A percentile compares a stretch with the other conserved stretches of the same genome.
These are phyloP conservation scores for Uronychia setigera DNA, from an alignment of 73 alveolate genomes.

Conservation along the genomic window DNA sequence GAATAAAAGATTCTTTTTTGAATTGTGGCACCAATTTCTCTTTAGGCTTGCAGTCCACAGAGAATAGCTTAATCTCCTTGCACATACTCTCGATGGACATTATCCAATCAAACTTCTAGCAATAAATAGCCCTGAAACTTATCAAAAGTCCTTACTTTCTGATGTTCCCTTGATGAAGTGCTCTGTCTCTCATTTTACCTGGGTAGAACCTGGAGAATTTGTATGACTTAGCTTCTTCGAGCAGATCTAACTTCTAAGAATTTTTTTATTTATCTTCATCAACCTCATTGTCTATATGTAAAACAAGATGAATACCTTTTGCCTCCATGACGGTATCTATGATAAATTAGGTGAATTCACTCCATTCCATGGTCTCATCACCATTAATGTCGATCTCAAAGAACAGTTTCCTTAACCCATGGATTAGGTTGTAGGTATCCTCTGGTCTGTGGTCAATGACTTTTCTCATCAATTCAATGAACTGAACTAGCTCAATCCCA, in stretches of 20 bases:
- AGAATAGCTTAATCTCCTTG: constrained; percentile 30
- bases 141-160: constrained; percentile 20
- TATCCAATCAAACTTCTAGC: constrained; percentile 52
- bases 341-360: constrained; percentile 95
- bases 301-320: constrained; percentile 53
- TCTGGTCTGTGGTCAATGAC: too few species aligned
- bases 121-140: constrained; percentile 36
- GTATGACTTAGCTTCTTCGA: constrained; percentile 67
- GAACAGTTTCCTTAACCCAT: constrained; percentile 92
- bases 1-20: constrained; percentile 52
- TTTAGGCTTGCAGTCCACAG: constrained; percentile 53
- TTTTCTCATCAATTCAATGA: too few species aligned
- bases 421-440: too few species aligned
- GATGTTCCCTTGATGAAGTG: constrained; percentile 43
- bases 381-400: constrained; percentile 97
- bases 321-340: constrained; percentile 94
- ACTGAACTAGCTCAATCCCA: not conserved
- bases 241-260: constrained; percentile 38
- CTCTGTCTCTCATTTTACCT: constrained; percentile 43
- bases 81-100: constrained; percentile 62
- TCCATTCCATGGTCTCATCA: constrained; percentile 98
- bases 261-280: not conserved
- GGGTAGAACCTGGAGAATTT: constrained; percentile 60
- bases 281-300: constrained; percentile 8
- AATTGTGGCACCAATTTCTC: constrained; percentile 36